Percentiles rank a stretch among this genome's conserved stretches.
Conservation (phyloP, 2,329 filamentous ascomycete genomes). For the Fusarium duplospermum region DNA sequence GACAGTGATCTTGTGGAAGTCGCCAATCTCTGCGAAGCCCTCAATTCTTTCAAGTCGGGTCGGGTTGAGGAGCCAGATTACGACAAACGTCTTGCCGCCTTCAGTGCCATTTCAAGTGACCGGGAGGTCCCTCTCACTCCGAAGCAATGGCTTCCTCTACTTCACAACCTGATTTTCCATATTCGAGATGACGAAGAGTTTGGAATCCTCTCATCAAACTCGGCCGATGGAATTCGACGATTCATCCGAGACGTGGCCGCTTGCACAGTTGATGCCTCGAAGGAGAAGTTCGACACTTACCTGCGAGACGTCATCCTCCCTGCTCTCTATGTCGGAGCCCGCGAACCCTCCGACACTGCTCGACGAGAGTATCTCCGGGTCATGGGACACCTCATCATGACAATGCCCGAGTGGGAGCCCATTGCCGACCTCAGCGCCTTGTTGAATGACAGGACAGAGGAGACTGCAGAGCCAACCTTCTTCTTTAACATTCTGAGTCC, state of each 20-base stretch:
- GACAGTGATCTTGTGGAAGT: slow-evolving; percentile 71
- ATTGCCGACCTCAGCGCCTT: slow-evolving; percentile 81
- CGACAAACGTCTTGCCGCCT: slow-evolving; percentile 81
- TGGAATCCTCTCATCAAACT: slow-evolving; percentile 82
- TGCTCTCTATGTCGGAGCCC: slow-evolving; percentile 79
- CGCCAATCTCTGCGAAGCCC: slow-evolving; percentile 76
- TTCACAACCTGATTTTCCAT: slow-evolving; percentile 91
- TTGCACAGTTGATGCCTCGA: slow-evolving; percentile 48
- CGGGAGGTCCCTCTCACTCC: slow-evolving; percentile 70
- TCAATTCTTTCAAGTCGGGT: slow-evolving; percentile 81
- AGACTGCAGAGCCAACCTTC: slow-evolving; percentile 75
- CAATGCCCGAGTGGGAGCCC: slow-evolving; percentile 75
- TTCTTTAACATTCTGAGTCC: slow-evolving; percentile 94
- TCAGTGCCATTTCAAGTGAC: slow-evolving; percentile 75
- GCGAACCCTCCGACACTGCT: slow-evolving; percentile 84
- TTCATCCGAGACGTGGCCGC: slow-evolving; percentile 75
- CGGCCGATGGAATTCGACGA: slow-evolving; percentile 81
- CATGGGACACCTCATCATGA: slow-evolving; percentile 80
- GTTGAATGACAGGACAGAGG: slow-evolving; percentile 71
- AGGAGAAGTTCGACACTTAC: slow-evolving; percentile 65
- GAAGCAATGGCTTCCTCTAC: slow-evolving; percentile 85
- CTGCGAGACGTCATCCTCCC: slow-evolving; percentile 76
- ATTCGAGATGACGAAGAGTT: slow-evolving; percentile 90
- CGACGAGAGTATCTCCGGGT: slow-evolving; percentile 84
- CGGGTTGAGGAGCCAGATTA: slow-evolving; percentile 90